Conservation (phyloP, 2,329 filamentous ascomycete genomes). For the Botrytis sinoallii region DNA sequence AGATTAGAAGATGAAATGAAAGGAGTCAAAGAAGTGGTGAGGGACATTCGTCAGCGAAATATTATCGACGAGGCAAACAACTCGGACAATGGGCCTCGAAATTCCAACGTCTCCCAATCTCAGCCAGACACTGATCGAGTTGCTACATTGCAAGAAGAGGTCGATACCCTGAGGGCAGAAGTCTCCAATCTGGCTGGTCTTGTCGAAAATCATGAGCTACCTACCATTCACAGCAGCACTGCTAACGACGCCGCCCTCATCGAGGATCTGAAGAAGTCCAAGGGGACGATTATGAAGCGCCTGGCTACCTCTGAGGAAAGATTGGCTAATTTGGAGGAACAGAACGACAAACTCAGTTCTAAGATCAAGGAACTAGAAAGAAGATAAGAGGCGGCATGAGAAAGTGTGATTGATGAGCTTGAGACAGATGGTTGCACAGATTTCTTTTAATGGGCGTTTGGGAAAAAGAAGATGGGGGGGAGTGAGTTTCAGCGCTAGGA, state of each 20-base stretch:
- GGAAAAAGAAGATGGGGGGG: neutral
- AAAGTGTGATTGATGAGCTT: neutral
- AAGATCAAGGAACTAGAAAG: neutral
- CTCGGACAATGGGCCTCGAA: too few relatives aligned
- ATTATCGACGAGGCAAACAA: too few relatives aligned
- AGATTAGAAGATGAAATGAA: neutral
- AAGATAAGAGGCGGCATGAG: neutral
- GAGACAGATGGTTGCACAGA: neutral
- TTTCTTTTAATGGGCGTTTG: neutral
- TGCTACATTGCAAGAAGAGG: neutral
- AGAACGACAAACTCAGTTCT: neutral
- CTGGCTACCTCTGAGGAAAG: neutral
- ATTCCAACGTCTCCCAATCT: neutral
- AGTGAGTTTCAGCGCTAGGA: neutral
- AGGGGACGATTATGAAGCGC: neutral
- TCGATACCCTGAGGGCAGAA: neutral
- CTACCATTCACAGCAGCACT: neutral
- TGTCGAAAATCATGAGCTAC: neutral
- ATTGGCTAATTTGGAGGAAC: neutral
- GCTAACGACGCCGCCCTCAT: neutral
- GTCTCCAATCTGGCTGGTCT: neutral
- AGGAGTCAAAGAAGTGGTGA: neutral
- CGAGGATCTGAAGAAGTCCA: neutral
- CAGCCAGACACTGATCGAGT: neutral
- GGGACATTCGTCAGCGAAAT: too few relatives aligned